Evolutionary conservation across 306 rosid genomes (phyloP), one percentile per base, ranked within the genome.

Genomic region (Nissolia schottii): DNA sequence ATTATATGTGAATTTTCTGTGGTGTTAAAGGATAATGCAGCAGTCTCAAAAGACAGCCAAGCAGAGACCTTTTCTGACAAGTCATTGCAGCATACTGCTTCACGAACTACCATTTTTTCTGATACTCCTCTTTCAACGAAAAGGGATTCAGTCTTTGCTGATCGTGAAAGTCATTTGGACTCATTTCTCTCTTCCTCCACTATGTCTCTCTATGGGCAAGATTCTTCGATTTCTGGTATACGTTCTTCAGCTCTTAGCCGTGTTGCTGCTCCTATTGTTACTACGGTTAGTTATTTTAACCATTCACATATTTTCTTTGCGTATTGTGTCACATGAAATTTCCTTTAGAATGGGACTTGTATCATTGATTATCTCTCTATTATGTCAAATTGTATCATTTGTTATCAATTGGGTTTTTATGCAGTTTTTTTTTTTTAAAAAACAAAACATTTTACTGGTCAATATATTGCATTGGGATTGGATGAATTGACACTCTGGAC

Each of bases 201-300:
- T 43, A 64, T 86, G 72, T 86, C 96, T 71, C 59, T 86, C 40
- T 89, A 86, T 50, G 93, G 89, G 57, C 87, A 84, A 70, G 96
- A 92, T 67, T 82, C 89, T 63, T 49, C 86, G 13, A 73, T 83
- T 68, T 79, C 95, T 69, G 79, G 85, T 55, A n/a, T 87, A 32
- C 96, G 89, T 32, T 81, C 97, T 63, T 79, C 97, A 20, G 85
- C 85, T 37, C 84, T 90, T 65, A 74, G 88, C 59, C 98, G 92
- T 76, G 49, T 80, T 68, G 89, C 89, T 77, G 98, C 87, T 76
- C 92, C 97, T 46, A 80, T 93, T 67, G 93, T 93, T 72, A 90
- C 97, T 58, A 88, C 89, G 90, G 98, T 93, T 70, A 57, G 83
- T 78, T 61, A 40, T 58, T 61, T 65, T 60, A 45, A 73, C 53